phyloP scores from a whole-genome alignment of 108 stramenopile genomes.

The Fragilaria radians region DNA sequence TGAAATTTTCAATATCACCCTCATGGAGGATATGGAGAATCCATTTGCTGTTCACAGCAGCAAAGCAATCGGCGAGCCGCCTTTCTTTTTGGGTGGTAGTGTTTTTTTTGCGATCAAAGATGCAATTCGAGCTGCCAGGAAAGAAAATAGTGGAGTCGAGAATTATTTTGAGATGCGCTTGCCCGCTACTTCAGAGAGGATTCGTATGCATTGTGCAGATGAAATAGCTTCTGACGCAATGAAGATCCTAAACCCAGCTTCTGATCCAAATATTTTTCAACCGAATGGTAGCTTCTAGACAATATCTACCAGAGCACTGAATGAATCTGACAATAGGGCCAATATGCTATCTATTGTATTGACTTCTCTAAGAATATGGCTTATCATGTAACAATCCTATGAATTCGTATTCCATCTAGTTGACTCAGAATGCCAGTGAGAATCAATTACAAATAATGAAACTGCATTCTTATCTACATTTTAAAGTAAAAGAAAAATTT shows the following conservation, averaged over 20 bases:
- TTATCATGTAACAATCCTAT: too few species aligned
- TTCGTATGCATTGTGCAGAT: conserved; percentile 68
- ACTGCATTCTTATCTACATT: too few species aligned
- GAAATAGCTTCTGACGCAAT: conserved; percentile 40
- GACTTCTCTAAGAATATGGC: too few species aligned
- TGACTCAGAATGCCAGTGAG: too few species aligned
- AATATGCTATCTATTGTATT: too few species aligned
- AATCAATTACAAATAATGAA: too few species aligned
- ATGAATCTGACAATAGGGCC: too few species aligned
- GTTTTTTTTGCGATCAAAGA: conserved; percentile 95
- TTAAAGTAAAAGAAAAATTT: too few species aligned
- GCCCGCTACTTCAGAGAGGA: conserved; percentile 85
- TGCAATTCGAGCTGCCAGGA: conserved; percentile 68
- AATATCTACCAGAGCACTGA: too few species aligned
- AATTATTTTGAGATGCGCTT: conserved; percentile 78
- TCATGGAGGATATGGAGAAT: conserved; percentile 81
- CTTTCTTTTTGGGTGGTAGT: conserved; percentile 83
- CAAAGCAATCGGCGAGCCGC: conserved; percentile 96
- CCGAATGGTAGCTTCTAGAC: not conserved
- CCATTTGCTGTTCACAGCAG: conserved; percentile 90
- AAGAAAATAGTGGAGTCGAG: conserved; percentile 20
- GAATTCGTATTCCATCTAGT: too few species aligned
- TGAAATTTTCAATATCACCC: conserved; percentile 79
- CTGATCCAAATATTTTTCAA: not conserved
- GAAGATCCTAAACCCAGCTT: not conserved